Evolutionary conservation across 225 moss, liverwort and hornwort genomes (phyloP), one percentile per base, ranked within the genome.

Genomic region (Takakia lepidozioides): DNA sequence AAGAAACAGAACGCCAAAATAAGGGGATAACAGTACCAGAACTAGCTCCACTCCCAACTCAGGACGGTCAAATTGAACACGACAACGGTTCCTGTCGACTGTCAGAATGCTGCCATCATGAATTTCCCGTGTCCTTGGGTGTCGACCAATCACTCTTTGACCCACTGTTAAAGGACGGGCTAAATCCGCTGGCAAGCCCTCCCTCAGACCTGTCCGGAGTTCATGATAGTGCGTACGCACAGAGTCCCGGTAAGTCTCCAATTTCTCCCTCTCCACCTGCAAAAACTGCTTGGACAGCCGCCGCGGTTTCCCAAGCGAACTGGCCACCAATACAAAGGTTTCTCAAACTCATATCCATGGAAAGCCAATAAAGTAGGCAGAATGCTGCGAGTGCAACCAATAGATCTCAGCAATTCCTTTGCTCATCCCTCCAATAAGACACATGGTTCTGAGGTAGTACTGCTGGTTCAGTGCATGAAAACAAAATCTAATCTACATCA

Each of bases 11-110:
- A n/a, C n/a, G n/a, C n/a, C n/a, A n/a, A n/a, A n/a, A n/a, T n/a
- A n/a, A n/a, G n/a, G 14, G 34, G 17, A 38, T 35, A 13, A 19
- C 51, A 28, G 22, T 91, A 99, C 98, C 87, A 63, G 65, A 25
- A 99, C 98, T 71, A 99, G 78, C 70, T 99, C 98, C 62, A 99
- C 98, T 29, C 98, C 98, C 51, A 99, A 81, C 67, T 99, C 98
- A 34, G 91, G 87, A 46, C 87, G 82, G 73, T 99, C 98, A 79
- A 99, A 99, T 69, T 99, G 98, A 46, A 99, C 98, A 54, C 98
- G 72, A 72, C 91, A 99, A 40, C 87, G 82, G 51, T 72, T 81
- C 42, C 91, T 82, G 63, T 99, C 98, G 30, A 99, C 98, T 50
- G 91, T 99, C 27, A 99, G 75, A 45, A 99, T 85, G 62, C 91